phyloP scores from a whole-genome alignment of 352 stramenopile genomes.

The Phytophthora idaei region DNA sequence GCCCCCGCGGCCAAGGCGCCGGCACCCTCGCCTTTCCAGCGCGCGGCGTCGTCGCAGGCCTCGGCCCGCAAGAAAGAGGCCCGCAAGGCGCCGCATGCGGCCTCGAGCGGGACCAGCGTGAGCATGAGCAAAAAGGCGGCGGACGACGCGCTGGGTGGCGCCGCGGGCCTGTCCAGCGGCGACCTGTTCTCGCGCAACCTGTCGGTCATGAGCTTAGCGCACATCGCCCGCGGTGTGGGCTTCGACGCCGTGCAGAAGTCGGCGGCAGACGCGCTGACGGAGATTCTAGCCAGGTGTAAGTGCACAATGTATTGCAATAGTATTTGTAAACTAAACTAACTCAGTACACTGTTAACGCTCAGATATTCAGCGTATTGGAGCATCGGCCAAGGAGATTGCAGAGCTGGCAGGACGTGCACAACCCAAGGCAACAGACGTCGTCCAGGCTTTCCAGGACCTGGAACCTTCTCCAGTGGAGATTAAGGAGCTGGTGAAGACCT shows the following conservation, averaged over 20 bases:
- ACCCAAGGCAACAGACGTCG: conserved; percentile 51
- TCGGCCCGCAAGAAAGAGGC: conserved; percentile 32
- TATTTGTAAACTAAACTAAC: conserved; percentile 8
- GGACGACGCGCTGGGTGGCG: conserved; percentile 29
- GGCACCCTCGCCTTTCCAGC: conserved; percentile 8
- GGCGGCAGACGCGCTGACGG: conserved; percentile 51
- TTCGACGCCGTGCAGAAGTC: conserved; percentile 63
- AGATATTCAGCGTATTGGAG: conserved; percentile 65
- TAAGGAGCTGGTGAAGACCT: conserved; percentile 53
- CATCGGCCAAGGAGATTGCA: conserved; percentile 53
- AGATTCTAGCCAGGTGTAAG: conserved; percentile 60
- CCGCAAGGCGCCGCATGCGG: conserved; percentile 14
- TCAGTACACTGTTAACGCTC: conserved; percentile 5
- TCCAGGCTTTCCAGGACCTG: conserved; percentile 55
- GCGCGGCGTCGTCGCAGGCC: neutral
- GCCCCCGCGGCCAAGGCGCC: conserved; percentile 4
- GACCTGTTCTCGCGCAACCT: conserved; percentile 58
- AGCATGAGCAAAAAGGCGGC: conserved; percentile 50
- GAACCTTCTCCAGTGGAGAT: conserved; percentile 49
- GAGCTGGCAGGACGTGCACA: conserved; percentile 61
- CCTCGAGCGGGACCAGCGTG: conserved; percentile 43
- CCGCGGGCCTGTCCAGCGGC: conserved; percentile 35
- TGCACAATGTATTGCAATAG: conserved; percentile 18
- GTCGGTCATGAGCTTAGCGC: conserved; percentile 54
- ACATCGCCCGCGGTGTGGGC: conserved; percentile 54